Percentiles rank a stretch among this genome's conserved stretches.
These are phyloP conservation scores for Cercospora zeae-maydis DNA, from an alignment of 2,329 filamentous ascomycete genomes.

Conservation along the genomic window DNA sequence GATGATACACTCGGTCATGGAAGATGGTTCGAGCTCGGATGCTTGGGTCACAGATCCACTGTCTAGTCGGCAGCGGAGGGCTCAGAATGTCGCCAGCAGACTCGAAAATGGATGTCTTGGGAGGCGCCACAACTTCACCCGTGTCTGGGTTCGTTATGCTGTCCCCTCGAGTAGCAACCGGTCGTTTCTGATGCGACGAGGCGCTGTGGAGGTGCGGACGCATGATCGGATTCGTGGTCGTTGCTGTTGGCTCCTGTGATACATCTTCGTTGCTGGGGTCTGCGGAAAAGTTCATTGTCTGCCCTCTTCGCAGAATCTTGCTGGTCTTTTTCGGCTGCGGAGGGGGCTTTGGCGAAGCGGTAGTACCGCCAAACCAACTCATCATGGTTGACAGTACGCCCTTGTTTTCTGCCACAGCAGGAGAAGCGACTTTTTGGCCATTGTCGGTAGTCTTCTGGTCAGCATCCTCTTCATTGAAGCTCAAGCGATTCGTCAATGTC, in stretches of 20 bases:
- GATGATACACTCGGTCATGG: conserved; percentile 93
- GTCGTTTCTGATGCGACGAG: conserved; percentile 37
- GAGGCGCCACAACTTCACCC: conserved; percentile 57
- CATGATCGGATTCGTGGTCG: conserved; percentile 34
- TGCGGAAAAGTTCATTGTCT: conserved; percentile 59
- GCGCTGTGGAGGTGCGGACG: conserved; percentile 26
- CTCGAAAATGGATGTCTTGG: conserved; percentile 90
- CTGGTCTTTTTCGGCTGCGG: conserved; percentile 34
- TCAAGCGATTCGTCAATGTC: conserved; percentile 26
- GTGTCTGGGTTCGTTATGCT: conserved; percentile 46
- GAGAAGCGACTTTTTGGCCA: conserved; percentile 5
- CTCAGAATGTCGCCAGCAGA: conserved; percentile 89
- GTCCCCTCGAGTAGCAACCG: conserved; percentile 48
- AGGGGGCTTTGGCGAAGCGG: conserved; percentile 51
- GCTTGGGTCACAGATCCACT: conserved; percentile 80
- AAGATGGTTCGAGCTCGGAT: conserved; percentile 86
- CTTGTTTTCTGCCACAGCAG: conserved; percentile 24
- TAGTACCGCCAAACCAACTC: conserved; percentile 66
- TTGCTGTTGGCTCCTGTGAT: conserved; percentile 20
- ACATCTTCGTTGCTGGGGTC: conserved; percentile 32
- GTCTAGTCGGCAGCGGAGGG: conserved; percentile 75
- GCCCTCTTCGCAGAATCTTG: conserved; percentile 55
- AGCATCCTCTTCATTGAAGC: conserved; percentile 42
- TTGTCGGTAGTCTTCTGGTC: conserved; percentile 37
- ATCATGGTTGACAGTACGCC: conserved; percentile 56